Evolutionary conservation across 805 yeast genomes (phyloP).

Genomic region (Zygosaccharomyces siamensis): DNA sequence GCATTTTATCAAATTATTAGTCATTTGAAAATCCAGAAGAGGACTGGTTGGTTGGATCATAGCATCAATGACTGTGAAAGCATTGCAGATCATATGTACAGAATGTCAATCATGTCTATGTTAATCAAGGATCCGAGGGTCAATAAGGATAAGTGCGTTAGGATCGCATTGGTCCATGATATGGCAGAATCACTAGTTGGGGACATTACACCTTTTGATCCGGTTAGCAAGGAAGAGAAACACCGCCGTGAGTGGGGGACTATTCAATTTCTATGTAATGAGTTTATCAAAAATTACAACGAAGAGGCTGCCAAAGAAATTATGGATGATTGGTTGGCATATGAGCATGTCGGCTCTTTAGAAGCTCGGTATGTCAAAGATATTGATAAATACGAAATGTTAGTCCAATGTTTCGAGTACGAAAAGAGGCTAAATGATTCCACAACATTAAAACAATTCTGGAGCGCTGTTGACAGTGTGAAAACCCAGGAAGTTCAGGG

Average conservation of each 20-base stretch:
- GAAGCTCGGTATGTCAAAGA: slow-evolving; percentile 92
- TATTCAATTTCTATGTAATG: slow-evolving; percentile 55
- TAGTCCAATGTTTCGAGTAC: slow-evolving; percentile 76
- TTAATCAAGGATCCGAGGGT: slow-evolving; percentile 47
- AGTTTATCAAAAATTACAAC: slow-evolving; percentile 59
- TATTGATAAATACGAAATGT: slow-evolving; percentile 84
- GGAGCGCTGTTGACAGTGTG: slow-evolving; percentile 54
- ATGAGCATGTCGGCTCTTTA: slow-evolving; percentile 72
- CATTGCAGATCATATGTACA: slow-evolving; percentile 88
- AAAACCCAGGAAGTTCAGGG: slow-evolving; percentile 64
- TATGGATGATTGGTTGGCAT: slow-evolving; percentile 75
- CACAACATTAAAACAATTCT: slow-evolving; percentile 64
- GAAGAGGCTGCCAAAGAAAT: slow-evolving; percentile 57
- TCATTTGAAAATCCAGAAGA: slow-evolving; percentile 65
- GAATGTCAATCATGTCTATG: slow-evolving; percentile 83
- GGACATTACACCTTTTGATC: slow-evolving; percentile 81
- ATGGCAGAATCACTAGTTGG: slow-evolving; percentile 94
- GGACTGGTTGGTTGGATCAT: slow-evolving; percentile 92
- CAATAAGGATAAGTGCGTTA: slow-evolving; percentile 64
- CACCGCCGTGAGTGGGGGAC: slow-evolving; percentile 75
- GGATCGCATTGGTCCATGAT: slow-evolving; percentile 86
- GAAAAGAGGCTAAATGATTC: slow-evolving; percentile 57
- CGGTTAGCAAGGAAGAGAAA: slow-evolving; percentile 70
- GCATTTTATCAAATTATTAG: slow-evolving; percentile 63
- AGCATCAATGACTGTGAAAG: slow-evolving; percentile 45